Base-by-base conservation (phyloP, 1,284 basidiomycete species). In the Termitomyces sp. region DNA sequence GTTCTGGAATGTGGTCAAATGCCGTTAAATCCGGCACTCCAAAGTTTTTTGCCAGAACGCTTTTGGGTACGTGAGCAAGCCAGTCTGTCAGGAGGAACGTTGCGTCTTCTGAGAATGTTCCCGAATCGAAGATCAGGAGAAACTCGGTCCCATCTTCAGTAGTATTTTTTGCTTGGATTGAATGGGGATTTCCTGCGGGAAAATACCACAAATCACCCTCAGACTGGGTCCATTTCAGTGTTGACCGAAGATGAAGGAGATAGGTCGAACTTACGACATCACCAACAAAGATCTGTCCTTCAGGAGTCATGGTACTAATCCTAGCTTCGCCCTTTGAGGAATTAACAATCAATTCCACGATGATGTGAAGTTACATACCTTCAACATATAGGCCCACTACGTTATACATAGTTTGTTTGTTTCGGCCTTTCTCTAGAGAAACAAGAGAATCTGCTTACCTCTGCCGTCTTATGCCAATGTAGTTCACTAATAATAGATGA, bases 131-230 rank as follows among this genome's bases (percentile, higher is more conserved):
- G 19, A 85, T 71, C 10, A 85, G 68, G 11, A 85, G 67, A 61
- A 84, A 84, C 61, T 86, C 83, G 1, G 77, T 69, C 26, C 80
- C 82, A 5, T 72, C 72, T 14, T 62, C 60, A 4, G 69, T 69
- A 3, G 69, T 73, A 37, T 73, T 71, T 52, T 74, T 75, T 16
- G 78, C 81, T 64, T 84, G 83, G 19, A 85, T 64, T 28, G 72
- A 74, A 59, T 80, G 76, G 1, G 76, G 76, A 38, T 71, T 65
- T 10, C 81, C 80, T 0, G 79, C 61, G 6, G 81, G 79, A 65
- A 84, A 83, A 61, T 77, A 83, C 82, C 81, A 83, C 3, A 82
- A 49, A 58, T 81, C 80, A 11, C 77, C 79, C 42, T 61, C 57
- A 4, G 60, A 66, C 67, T 74, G 42, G 8, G 19, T 11, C 18